Evolutionary conservation across 495 filamentous ascomycete species (phyloP).

Genomic region (Penicillium fimorum): DNA sequence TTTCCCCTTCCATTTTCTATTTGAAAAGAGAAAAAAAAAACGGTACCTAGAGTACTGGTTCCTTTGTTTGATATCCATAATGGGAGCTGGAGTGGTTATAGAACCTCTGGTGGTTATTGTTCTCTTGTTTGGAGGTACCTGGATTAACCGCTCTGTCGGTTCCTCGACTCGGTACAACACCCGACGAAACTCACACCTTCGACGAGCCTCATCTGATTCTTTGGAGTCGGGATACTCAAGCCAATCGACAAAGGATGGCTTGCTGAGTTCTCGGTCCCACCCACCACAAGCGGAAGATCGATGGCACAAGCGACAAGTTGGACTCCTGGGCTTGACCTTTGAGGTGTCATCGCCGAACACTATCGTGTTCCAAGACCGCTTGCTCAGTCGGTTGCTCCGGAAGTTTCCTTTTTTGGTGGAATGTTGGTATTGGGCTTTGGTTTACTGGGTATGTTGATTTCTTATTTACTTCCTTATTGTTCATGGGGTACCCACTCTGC

Average conservation of each 20-base stretch:
- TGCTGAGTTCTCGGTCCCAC: slow-evolving; percentile 23
- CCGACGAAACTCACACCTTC: slow-evolving; percentile 22
- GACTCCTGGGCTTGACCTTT: slow-evolving; percentile 29
- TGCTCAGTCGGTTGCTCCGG: slow-evolving; percentile 58
- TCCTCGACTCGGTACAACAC: slow-evolving; percentile 8
- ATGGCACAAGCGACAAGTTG: slow-evolving; percentile 47
- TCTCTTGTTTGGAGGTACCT: slow-evolving; percentile 58
- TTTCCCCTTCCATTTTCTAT: not conserved
- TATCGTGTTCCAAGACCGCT: slow-evolving; percentile 48
- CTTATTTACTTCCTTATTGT: not conserved
- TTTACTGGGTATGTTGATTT: slow-evolving; percentile 54
- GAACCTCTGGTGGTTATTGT: slow-evolving; percentile 56
- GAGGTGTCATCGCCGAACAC: slow-evolving; percentile 57
- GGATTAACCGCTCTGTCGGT: slow-evolving; percentile 50
- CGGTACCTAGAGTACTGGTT: not conserved
- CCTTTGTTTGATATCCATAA: slow-evolving; percentile 22
- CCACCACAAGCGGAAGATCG: slow-evolving; percentile 34
- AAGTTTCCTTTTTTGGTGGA: slow-evolving; percentile 76
- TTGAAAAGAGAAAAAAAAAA: not conserved
- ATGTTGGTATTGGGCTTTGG: slow-evolving; percentile 77
- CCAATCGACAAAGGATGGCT: slow-evolving; percentile 34
- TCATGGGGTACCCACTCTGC: no score
- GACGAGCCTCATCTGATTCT: slow-evolving; percentile 29
- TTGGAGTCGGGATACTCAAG: slow-evolving; percentile 32
- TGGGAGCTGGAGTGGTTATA: slow-evolving; percentile 52